phyloP scores from a whole-genome alignment of 495 filamentous ascomycete species.

The Neurospora sp. region DNA sequence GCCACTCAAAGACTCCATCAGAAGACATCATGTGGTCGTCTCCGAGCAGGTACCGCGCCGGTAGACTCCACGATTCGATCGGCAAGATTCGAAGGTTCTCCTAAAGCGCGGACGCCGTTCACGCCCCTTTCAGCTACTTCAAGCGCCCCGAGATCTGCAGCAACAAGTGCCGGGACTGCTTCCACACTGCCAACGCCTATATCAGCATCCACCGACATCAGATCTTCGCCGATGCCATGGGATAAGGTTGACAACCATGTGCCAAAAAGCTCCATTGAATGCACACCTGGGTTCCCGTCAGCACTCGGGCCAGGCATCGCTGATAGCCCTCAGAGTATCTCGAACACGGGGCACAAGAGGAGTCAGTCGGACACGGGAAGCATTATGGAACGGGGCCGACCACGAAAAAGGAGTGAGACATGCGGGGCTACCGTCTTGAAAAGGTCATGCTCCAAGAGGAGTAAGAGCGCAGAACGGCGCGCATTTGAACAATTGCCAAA shows the following conservation, averaged over 20 bases:
- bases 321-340: constrained; percentile 20
- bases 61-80: constrained; percentile 24
- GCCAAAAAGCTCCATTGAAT: constrained; percentile 4
- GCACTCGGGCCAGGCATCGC: constrained; percentile 25
- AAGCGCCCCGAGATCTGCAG: constrained; percentile 30
- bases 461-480: constrained; percentile 35
- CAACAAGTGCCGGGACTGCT: constrained; percentile 30
- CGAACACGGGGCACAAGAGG: constrained; percentile 25
- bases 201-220: constrained; percentile 32
- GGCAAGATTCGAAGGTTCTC: constrained; percentile 34
- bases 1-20: constrained; percentile 25
- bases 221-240: constrained; percentile 38
- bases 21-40: constrained; percentile 28
- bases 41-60: constrained; percentile 30
- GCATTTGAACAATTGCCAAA: constrained; percentile 47
- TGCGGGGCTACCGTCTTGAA: constrained; percentile 21
- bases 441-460: constrained; percentile 27
- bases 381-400: constrained; percentile 51
- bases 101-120: constrained; percentile 33
- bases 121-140: constrained; percentile 31
- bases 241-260: constrained; percentile 20
- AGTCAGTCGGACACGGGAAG: constrained; percentile 48
- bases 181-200: constrained; percentile 37
- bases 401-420: constrained; percentile 36
- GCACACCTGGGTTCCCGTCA: constrained; percentile 8